These are phyloP conservation scores for Penicillium sp. DNA, from an alignment of 2,329 filamentous ascomycete species.

Conservation along the genomic window DNA sequence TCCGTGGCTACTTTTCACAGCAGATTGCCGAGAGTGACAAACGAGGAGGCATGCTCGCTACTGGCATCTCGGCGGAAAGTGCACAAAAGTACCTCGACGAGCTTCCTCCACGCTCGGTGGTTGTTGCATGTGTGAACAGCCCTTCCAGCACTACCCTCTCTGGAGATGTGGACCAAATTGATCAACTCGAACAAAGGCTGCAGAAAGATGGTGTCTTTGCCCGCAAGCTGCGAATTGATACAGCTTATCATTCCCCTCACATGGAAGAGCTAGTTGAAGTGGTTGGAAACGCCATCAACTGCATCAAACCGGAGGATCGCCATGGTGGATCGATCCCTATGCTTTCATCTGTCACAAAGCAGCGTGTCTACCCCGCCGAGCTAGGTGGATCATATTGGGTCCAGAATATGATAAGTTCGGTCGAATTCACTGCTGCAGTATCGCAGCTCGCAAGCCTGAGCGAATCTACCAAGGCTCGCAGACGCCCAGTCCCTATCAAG, in stretches of 20 bases:
- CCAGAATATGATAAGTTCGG: conserved; percentile 23
- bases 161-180: conserved; percentile 49
- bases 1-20: conserved; percentile 20
- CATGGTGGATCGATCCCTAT: conserved; percentile 12
- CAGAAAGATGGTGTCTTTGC: conserved; percentile 29
- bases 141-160: conserved; percentile 54
- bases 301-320: conserved; percentile 13
- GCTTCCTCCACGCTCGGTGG: conserved; percentile 10
- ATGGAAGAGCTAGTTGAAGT: conserved; percentile 20
- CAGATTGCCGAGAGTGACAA: conserved; percentile 9
- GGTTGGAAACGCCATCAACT: conserved; percentile 11
- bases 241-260: conserved; percentile 26
- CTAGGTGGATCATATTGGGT: conserved; percentile 25
- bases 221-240: conserved; percentile 20
- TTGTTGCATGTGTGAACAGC: conserved; percentile 50
- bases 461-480: conserved; percentile 14
- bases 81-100: conserved; percentile 16
- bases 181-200: conserved; percentile 46
- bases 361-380: conserved; percentile 13
- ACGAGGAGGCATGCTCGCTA: conserved; percentile 32
- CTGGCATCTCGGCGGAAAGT: conserved; percentile 15
- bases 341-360: conserved; percentile 27
- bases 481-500: conserved; percentile 13
- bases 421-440: conserved; percentile 23
- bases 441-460: conserved; percentile 12